Evolutionary conservation across 306 rosid genomes (phyloP), one percentile per base, ranked within the genome.

Genomic region (Vicia villosa): DNA sequence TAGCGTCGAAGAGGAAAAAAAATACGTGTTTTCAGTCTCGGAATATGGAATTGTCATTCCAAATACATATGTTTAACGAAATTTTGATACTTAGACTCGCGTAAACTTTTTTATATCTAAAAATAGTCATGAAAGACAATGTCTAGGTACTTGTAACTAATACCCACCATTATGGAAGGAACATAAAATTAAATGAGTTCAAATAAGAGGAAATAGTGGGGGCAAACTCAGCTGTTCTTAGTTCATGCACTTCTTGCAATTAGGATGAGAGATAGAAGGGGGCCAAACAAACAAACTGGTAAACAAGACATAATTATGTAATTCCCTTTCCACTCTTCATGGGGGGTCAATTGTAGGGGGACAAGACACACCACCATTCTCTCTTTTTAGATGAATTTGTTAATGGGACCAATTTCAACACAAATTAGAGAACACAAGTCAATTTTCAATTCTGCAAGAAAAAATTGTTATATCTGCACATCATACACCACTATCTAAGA

Each of bases 311-410:
- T 83, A 86, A 90, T 93, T 75, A 85, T 88, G 87, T 50, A 73
- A 76, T 57, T 77, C 73, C 80, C 79, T 82, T 89, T 74, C 79
- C 84, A 64, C 83, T 87, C 85, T 83, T 82, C 90, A 81, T 81
- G 83, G 81, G 69, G 83, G 86, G 66, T 84, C 81, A 84, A 87
- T 81, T 52, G n/a, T 16, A 68, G 78, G 85, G 88, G 76, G 92
- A 83, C 89, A 90, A 73, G 80, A 72, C 89, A 84, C 74, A 69
- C 82, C 84, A 73, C 88, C 57, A 80, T 74, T 80, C 75, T 79
- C 74, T 79, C 86, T 74, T 78, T 89, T 84, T 84, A 89, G 88
- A 74, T 85, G 88, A 84, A 81, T 90, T 89, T 86, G 82, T 80
- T 67, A 81, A 75, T 83, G 88, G 89, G 82, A 68, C 84, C 94